A percentile compares a stretch with the other conserved stretches of the same genome.
Evolutionary conservation across 2,329 filamentous ascomycete species (phyloP).

Genomic region (Cladosporium cucumerinum): DNA sequence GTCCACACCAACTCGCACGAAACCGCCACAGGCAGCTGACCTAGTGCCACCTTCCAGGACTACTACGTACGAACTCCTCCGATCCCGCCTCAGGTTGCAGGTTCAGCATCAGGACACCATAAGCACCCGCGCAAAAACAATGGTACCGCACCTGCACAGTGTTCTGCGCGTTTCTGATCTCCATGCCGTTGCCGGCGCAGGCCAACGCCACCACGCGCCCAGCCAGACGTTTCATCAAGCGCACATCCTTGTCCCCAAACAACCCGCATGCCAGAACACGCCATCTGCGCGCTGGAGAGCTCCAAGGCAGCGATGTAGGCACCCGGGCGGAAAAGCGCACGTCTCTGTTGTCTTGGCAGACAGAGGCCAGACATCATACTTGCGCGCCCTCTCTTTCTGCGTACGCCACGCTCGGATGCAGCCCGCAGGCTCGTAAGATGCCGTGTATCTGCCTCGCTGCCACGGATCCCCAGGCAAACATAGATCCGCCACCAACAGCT

Average conservation of each 20-base stretch:
- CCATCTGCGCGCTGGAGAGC: constrained; percentile 1
- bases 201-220: constrained; percentile 17
- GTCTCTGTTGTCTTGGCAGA: background rate
- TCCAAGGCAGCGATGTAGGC: background rate
- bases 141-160: constrained; percentile 19
- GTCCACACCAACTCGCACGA: constrained; percentile 14
- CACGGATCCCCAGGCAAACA: constrained; percentile 3
- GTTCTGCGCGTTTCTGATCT: constrained; percentile 34
- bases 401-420: constrained; percentile 5
- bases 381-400: background rate
- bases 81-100: constrained; percentile 1
- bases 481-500: background rate
- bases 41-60: constrained; percentile 10
- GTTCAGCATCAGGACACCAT: constrained; percentile 5
- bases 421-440: background rate
- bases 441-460: constrained; percentile 6
- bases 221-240: constrained; percentile 25
- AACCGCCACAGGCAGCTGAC: constrained; percentile 14
- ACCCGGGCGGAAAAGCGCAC: background rate
- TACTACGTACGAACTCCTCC: constrained; percentile 7
- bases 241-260: constrained; percentile 21
- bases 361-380: background rate
- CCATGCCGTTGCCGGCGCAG: constrained; percentile 25
- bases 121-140: background rate
- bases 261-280: constrained; percentile 13